phyloP scores from a whole-genome alignment of 2,329 filamentous ascomycete genomes.

The Clonostachys solani region DNA sequence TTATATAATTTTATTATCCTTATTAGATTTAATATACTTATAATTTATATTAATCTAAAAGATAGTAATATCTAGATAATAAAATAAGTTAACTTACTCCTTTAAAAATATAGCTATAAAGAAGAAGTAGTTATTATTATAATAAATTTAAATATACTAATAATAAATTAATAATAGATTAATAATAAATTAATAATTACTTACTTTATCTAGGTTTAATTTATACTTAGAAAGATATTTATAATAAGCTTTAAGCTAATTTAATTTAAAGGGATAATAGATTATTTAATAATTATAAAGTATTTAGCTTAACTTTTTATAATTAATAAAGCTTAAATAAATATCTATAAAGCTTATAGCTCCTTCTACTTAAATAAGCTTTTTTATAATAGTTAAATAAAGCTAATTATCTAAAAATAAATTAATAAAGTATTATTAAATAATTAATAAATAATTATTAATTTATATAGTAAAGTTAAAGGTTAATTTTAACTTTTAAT shows the following conservation, averaged over 20 bases:
- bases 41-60: background rate
- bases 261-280: too few relatives aligned
- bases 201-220: background rate
- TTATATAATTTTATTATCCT: background rate
- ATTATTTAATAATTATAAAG: background rate
- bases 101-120: background rate
- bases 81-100: background rate
- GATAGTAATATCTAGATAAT: background rate
- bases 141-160: background rate
- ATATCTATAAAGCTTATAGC: background rate
- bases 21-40: background rate
- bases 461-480: background rate
- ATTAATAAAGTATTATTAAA: background rate
- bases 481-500: background rate
- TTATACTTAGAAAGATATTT: background rate
- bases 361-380: background rate
- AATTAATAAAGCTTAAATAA: background rate
- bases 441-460: slow-evolving; percentile 1
- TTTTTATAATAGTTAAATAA: background rate
- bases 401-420: background rate
- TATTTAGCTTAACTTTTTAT: background rate
- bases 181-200: background rate
- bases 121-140: too few relatives aligned
- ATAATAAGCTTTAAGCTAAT: background rate
- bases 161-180: background rate